Evolutionary conservation across 495 filamentous ascomycete genomes (phyloP).

Genomic region (Emericellopsis terricola): DNA sequence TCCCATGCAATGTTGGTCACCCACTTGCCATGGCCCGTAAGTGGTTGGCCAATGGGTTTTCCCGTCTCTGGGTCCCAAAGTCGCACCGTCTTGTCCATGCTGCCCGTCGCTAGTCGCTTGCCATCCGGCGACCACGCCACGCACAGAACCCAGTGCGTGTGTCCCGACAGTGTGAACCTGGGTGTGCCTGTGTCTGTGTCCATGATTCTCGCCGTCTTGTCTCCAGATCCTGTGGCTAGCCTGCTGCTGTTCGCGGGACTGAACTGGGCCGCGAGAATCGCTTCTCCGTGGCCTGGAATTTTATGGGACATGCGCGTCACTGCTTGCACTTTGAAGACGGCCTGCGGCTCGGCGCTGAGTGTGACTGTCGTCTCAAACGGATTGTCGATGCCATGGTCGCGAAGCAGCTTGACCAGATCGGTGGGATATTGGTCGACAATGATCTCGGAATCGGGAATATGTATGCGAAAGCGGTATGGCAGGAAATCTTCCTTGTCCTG

Average conservation of each 20-base stretch:
- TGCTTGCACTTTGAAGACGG: conserved; percentile 84
- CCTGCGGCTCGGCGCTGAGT: conserved; percentile 75
- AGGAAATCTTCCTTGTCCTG: conserved; percentile 59
- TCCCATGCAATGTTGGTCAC: conserved; percentile 83
- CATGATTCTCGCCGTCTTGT: conserved; percentile 85
- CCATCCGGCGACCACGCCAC: conserved; percentile 78
- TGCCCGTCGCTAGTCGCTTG: conserved; percentile 68
- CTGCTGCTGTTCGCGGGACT: conserved; percentile 63
- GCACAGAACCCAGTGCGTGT: conserved; percentile 82
- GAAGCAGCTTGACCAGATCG: conserved; percentile 24
- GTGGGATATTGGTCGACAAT: conserved; percentile 57
- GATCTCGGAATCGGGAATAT: conserved; percentile 37
- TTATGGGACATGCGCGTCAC: conserved; percentile 78
- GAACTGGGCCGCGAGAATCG: conserved; percentile 79
- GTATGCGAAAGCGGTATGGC: conserved; percentile 75
- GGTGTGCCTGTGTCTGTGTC: conserved; percentile 93
- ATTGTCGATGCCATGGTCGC: conserved; percentile 28
- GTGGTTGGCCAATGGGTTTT: conserved; percentile 42
- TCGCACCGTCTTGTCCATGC: conserved; percentile 82
- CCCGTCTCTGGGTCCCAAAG: conserved; percentile 83
- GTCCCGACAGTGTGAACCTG: conserved; percentile 74
- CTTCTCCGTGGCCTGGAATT: conserved; percentile 80
- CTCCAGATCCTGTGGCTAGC: conserved; percentile 80
- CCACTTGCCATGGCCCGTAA: conserved; percentile 88
- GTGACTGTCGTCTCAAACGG: conserved; percentile 39